Evolutionary conservation across 1,284 basidiomycete species (phyloP).

Genomic region (Stereum hirsutum): DNA sequence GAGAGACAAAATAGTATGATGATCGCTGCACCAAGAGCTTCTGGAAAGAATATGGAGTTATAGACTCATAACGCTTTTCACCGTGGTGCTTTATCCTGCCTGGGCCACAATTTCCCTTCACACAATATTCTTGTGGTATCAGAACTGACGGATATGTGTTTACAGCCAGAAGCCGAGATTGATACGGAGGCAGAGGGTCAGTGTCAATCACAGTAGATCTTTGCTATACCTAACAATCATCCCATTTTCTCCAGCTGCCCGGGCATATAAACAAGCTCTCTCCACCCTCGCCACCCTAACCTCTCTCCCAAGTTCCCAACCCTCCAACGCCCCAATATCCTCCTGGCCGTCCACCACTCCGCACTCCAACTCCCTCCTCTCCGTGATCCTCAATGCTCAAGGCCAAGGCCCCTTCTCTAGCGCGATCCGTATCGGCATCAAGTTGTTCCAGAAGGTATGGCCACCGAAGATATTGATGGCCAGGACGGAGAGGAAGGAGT

Average conservation of each 20-base stretch:
- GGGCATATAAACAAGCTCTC: constrained; percentile 66
- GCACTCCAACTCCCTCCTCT: constrained; percentile 48
- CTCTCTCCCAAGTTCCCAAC: constrained; percentile 42
- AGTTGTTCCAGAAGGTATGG: constrained; percentile 46
- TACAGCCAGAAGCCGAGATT: too few relatives aligned
- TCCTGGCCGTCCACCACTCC: constrained; percentile 29
- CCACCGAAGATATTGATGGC: constrained; percentile 33
- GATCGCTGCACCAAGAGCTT: too few relatives aligned
- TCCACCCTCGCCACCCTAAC: constrained; percentile 53
- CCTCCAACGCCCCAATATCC: constrained; percentile 36
- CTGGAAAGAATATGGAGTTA: too few relatives aligned
- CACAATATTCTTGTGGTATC: too few relatives aligned
- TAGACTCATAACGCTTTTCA: too few relatives aligned
- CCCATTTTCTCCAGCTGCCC: constrained; percentile 54
- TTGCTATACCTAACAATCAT: too few relatives aligned
- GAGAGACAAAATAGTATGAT: too few relatives aligned
- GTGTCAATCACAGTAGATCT: too few relatives aligned
- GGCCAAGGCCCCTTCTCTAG: constrained; percentile 65
- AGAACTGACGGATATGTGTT: too few relatives aligned
- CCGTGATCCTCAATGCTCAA: constrained; percentile 56
- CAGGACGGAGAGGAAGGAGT: constrained; percentile 30
- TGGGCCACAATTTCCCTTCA: too few relatives aligned
- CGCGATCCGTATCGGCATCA: constrained; percentile 51
- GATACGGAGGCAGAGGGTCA: too few relatives aligned
- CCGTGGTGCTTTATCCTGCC: too few relatives aligned